phyloP scores from a whole-genome alignment of 139 green algal genomes.

The Pleodorina starrii region DNA sequence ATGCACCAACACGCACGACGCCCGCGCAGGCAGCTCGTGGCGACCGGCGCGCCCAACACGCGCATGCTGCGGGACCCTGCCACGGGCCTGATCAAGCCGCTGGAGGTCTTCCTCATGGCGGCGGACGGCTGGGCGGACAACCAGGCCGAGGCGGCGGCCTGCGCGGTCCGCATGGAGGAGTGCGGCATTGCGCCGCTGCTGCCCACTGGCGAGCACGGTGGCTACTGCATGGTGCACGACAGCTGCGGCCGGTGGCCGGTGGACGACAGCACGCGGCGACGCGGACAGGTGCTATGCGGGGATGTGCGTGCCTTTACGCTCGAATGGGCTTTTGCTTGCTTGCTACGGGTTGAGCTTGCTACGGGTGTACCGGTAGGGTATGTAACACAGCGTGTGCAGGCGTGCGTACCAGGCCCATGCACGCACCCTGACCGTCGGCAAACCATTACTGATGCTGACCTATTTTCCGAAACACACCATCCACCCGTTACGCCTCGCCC shows the following conservation, averaged over 20 bases:
- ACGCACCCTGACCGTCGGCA: not conserved
- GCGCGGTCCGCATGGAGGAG: slow-evolving; percentile 1
- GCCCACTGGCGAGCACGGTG: slow-evolving; percentile 27
- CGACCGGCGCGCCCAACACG: not conserved
- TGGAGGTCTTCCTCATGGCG: slow-evolving; percentile 42
- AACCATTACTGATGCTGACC: not conserved
- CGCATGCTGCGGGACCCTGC: not conserved
- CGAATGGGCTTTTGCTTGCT: slow-evolving; percentile 1
- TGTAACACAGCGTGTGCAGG: not conserved
- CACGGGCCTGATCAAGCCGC: slow-evolving; percentile 3
- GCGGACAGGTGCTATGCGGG: slow-evolving; percentile 28
- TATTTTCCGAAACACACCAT: not conserved
- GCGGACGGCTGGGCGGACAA: slow-evolving; percentile 26
- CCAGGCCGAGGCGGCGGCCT: slow-evolving; percentile 13
- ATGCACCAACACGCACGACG: not conserved
- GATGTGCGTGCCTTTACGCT: not conserved
- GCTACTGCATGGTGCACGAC: slow-evolving; percentile 5
- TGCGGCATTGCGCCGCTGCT: not conserved
- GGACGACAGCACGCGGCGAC: slow-evolving; percentile 9
- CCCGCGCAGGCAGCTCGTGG: slow-evolving; percentile 21
- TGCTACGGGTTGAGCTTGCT: not conserved
- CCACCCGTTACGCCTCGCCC: not conserved
- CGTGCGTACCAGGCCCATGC: not conserved
- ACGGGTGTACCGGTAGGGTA: not conserved
- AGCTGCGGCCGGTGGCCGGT: slow-evolving; percentile 31